Evolutionary conservation across 1,284 basidiomycete genomes (phyloP).

Genomic region (Puccinia novopanici): DNA sequence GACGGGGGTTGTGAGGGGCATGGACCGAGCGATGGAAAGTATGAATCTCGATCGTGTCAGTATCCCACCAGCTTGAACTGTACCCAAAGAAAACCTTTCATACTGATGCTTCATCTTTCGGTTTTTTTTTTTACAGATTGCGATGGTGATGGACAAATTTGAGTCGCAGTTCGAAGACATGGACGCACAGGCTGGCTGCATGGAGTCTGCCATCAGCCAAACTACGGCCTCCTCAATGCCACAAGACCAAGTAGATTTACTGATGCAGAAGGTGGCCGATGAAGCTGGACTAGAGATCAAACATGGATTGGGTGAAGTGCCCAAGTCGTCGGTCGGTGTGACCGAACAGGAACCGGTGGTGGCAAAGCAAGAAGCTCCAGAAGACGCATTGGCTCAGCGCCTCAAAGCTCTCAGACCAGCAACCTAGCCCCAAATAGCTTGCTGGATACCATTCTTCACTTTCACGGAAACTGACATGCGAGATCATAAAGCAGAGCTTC

Average conservation of each 20-base stretch:
- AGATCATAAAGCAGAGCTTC: not conserved
- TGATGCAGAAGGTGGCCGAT: conserved; percentile 92
- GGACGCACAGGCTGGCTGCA: conserved; percentile 95
- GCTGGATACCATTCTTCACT: not conserved
- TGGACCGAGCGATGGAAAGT: conserved; percentile 98
- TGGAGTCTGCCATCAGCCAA: conserved; percentile 94
- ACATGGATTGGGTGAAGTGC: conserved; percentile 75
- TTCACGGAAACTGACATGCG: not conserved
- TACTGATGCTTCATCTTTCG: not conserved
- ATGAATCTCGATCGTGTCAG: conserved; percentile 96
- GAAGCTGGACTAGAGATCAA: conserved; percentile 94
- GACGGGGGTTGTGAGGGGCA: conserved; percentile 92
- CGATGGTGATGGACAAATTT: conserved; percentile 98
- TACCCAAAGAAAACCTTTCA: not conserved
- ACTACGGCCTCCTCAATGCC: conserved; percentile 91
- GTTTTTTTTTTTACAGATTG: conserved; percentile 69
- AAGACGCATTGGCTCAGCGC: conserved; percentile 75
- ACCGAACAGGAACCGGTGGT: conserved; percentile 56
- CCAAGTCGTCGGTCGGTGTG: conserved; percentile 52
- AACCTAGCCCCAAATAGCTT: not conserved
- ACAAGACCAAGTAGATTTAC: conserved; percentile 91
- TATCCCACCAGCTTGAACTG: conserved; percentile 52
- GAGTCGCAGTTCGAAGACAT: conserved; percentile 94
- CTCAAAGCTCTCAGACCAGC: conserved; percentile 77
- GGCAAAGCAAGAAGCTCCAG: conserved; percentile 64